Conservation (phyloP, 116 monocot species). For the Posidonia oceanica region DNA sequence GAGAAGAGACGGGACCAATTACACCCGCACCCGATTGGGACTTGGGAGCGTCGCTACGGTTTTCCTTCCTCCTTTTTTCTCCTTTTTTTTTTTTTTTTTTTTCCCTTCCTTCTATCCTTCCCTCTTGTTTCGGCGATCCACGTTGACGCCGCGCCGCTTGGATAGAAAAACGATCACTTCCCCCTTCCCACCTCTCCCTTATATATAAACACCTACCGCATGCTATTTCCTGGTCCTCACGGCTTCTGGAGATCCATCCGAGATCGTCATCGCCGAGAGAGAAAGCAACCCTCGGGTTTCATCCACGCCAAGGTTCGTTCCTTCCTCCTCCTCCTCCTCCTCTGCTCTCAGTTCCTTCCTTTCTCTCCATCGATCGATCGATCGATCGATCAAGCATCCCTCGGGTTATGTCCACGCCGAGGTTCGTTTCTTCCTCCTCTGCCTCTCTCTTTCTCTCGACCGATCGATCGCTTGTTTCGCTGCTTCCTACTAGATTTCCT, state of each 20-base stretch:
- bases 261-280: neutral
- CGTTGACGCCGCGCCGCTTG: neutral
- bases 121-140: neutral
- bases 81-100: too few relatives aligned
- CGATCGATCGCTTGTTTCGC: neutral
- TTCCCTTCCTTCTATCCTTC: too few relatives aligned
- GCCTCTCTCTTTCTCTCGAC: neutral
- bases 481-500: neutral
- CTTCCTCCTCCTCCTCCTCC: neutral
- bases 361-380: too few relatives aligned
- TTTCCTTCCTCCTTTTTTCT: too few relatives aligned
- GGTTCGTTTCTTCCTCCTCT: neutral
- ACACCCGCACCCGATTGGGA: too few relatives aligned
- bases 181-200: neutral
- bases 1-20: too few relatives aligned
- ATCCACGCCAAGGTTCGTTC: neutral
- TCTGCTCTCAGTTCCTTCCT: neutral
- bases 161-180: neutral
- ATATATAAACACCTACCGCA: neutral
- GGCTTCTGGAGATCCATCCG: neutral
- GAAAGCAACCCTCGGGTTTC: neutral
- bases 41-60: too few relatives aligned
- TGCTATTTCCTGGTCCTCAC: neutral
- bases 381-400: neutral
- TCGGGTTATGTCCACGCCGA: neutral